Evolutionary conservation across 2,329 filamentous ascomycete species (phyloP).

Genomic region (Lasiodiplodia hormozganensis): DNA sequence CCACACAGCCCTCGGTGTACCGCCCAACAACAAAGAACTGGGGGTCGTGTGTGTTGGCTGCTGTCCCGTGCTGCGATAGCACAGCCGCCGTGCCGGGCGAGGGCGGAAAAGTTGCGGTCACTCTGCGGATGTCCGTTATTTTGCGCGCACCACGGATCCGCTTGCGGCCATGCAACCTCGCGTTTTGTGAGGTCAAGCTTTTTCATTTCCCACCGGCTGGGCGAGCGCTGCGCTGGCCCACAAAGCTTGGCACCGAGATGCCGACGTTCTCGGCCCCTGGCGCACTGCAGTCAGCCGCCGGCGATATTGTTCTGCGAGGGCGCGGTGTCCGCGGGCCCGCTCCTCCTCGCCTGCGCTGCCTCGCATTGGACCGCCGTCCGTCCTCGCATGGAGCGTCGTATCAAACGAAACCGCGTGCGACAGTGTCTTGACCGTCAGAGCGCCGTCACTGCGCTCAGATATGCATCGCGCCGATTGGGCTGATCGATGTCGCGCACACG

Average conservation of each 20-base stretch:
- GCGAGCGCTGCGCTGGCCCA: conserved; percentile 9
- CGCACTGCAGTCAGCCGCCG: not conserved
- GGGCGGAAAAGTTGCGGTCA: conserved; percentile 18
- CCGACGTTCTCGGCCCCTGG: not conserved
- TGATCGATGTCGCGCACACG: not conserved
- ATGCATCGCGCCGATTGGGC: not conserved
- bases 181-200: conserved; percentile 6
- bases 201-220: conserved; percentile 9
- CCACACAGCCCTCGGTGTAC: not conserved
- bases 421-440: not conserved
- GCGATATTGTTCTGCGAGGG: not conserved
- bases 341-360: not conserved
- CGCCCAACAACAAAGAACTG: not conserved
- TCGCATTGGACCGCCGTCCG: not conserved
- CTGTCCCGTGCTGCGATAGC: not conserved
- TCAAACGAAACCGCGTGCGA: not conserved
- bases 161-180: not conserved
- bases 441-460: not conserved
- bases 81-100: conserved; percentile 1
- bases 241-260: conserved; percentile 7
- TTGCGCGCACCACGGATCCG: not conserved
- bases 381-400: not conserved
- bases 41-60: not conserved
- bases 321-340: not conserved
- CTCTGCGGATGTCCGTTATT: not conserved